These are phyloP conservation scores for Syzygium aqueum DNA, from an alignment of 345 rosid species.

Conservation along the genomic window DNA sequence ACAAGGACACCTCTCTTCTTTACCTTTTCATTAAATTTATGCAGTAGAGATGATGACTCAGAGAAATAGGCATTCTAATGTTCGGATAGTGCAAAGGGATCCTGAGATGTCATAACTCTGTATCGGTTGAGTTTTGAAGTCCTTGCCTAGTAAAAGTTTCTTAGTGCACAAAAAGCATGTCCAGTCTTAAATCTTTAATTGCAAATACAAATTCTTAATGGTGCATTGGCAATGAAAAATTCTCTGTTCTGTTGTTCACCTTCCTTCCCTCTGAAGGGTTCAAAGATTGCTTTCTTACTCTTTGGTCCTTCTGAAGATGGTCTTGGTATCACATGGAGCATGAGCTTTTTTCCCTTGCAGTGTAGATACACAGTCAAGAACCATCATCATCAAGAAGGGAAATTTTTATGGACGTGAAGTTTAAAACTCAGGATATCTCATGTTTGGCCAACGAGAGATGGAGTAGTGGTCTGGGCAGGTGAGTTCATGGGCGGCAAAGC, in stretches of 20 bases:
- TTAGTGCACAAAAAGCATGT: background rate
- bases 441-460: background rate
- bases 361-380: background rate
- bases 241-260: background rate
- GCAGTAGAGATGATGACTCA: background rate
- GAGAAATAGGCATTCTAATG: background rate
- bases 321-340: background rate
- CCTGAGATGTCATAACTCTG: background rate
- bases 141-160: background rate
- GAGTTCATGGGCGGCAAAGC: too few species aligned
- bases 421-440: background rate
- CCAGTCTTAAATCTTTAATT: background rate
- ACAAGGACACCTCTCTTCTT: background rate
- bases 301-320: background rate
- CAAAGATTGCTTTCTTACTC: background rate
- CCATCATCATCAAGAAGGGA: background rate
- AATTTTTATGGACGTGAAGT: rapidly evolving
- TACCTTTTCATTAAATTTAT: background rate
- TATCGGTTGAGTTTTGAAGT: background rate
- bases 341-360: background rate
- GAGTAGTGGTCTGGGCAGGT: background rate
- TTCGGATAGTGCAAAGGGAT: background rate
- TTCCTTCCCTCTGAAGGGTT: background rate
- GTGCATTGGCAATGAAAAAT: background rate
- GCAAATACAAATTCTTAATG: background rate